Base-by-base conservation (phyloP, 1,139 yeast species). In the Magnusiomyces ingens region DNA sequence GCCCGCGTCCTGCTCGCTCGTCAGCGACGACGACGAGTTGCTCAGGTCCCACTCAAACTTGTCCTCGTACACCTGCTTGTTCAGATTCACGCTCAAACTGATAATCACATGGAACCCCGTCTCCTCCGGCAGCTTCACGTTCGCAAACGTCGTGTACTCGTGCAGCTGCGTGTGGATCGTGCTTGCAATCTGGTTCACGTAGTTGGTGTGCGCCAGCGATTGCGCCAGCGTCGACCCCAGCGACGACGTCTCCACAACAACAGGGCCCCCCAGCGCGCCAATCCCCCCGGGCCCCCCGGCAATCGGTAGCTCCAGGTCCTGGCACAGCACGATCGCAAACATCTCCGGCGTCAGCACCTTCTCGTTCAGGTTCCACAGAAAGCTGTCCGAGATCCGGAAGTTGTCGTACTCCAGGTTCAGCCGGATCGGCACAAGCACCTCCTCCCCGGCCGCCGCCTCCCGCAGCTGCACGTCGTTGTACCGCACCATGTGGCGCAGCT, bases 41-140 rank as follows among this genome's bases (percentile, higher is more conserved):
- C 67, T 75, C 57, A 93, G 73, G 65, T 93, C 95, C 98, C 99
- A 93, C 68, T 93, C 99, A 60, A 93, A 85, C 65, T 87, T 85
- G 70, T 93, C 99, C 63, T 91, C 96, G 64, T 85, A 89, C 49
- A 91, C 76, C 62, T 84, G 84, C 64, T 87, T 87, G 62, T 90
- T 90, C 58, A 93, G 74, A 66, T 85, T 89, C 45, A 94, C 90
- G 13, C 94, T 84, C 51, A 93, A 71, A 59, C 89, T 88, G 45
- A 93, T 79, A 5, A 93, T 78, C 3, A 88, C 95, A 62, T 86
- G 94, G 38, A 82, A 69, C 52, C 80, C 85, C 58, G 80, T 80
- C 40, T 82, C 85, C n/a, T 67, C 70, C 11, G 87, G 85, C 3
- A 82, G 71, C 26, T 84, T 81, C 26, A 85, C 76, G 45, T 82